Base-by-base conservation (phyloP, 495 filamentous ascomycete species). In the Penicillium samsonianum region DNA sequence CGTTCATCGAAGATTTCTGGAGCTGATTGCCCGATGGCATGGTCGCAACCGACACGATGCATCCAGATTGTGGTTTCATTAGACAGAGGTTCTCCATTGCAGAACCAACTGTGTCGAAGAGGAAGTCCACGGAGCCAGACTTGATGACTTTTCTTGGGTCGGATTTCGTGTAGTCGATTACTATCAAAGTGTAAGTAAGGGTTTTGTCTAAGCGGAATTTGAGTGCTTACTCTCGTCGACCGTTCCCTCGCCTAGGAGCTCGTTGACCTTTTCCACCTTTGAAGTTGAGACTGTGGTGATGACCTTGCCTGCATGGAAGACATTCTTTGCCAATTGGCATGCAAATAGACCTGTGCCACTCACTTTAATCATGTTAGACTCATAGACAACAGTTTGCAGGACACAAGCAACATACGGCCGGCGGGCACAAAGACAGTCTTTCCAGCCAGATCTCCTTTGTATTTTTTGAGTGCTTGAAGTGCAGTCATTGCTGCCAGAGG, bases 361-460 rank as follows among this genome's bases (percentile, higher is more conserved):
- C 49, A 85, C 74, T 72, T 42, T 20, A 14, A 43, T 14, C 25
- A 22, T 14, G 44, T 60, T n/a, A 50, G 41, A 23, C 17, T 38
- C 14, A 46, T 10, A 10, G 4, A 17, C 2, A 37, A 45, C 9
- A 31, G 22, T 19, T 16, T 28, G 37, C 2, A 14, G 26, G 37
- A 48, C 11, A 6, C 10, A 19, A 20, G 19, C 14, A 10, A n/a
- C 61, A n/a, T 60, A 67, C 65, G 58, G 8, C 73, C 80, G 14
- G 64, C 81, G 5, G 81, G 70, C 9, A 84, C 67, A 57, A 80
- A 79, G 2, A 81, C 78, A 19, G 78, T 82, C 70, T 84, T 84
- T 8, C 80, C 81, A 16, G 72, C 67, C 19, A 74, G 57, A 51
- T 64, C 63, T 22, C 65, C 70, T 28, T 78, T 59, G 4, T 66